Evolutionary conservation across 495 filamentous ascomycete genomes (phyloP).

Genomic region (Neurospora pannonica): DNA sequence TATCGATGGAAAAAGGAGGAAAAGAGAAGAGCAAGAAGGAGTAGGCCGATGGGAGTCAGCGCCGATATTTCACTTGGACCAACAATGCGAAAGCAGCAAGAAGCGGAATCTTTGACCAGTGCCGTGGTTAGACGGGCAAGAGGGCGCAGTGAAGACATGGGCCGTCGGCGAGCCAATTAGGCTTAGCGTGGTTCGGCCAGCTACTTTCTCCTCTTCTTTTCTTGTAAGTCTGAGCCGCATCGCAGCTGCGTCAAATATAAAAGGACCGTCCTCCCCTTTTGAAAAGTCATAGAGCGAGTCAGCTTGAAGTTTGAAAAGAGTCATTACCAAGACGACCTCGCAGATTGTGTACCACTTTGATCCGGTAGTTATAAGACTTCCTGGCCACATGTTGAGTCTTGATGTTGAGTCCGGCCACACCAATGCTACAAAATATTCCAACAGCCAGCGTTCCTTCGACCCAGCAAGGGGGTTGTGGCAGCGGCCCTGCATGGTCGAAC

Average conservation of each 20-base stretch:
- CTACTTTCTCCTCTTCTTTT: constrained; percentile 8
- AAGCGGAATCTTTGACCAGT: neutral
- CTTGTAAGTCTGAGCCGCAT: constrained; percentile 3
- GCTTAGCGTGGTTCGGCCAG: constrained; percentile 9
- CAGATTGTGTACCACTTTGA: neutral
- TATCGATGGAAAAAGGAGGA: constrained; percentile 17
- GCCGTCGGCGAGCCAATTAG: constrained; percentile 24
- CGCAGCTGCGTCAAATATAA: neutral
- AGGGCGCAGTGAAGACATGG: constrained; percentile 22
- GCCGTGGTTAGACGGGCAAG: constrained; percentile 1
- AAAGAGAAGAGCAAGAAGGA: constrained; percentile 15
- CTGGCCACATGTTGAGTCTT: neutral
- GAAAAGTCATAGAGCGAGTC: neutral
- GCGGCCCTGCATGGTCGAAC: constrained; percentile 17
- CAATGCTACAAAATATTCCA: constrained; percentile 13
- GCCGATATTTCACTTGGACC: constrained; percentile 38
- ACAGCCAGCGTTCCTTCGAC: constrained; percentile 10
- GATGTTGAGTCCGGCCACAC: neutral
- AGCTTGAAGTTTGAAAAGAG: neutral
- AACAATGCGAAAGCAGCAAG: neutral
- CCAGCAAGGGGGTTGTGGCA: neutral
- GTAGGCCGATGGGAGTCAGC: constrained; percentile 37
- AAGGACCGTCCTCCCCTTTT: neutral
- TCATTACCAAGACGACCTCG: neutral
- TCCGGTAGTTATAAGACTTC: neutral